Conservation (phyloP, 2,329 filamentous ascomycete species). For the Ophiognomonia clavigignenti-juglandacearum region DNA sequence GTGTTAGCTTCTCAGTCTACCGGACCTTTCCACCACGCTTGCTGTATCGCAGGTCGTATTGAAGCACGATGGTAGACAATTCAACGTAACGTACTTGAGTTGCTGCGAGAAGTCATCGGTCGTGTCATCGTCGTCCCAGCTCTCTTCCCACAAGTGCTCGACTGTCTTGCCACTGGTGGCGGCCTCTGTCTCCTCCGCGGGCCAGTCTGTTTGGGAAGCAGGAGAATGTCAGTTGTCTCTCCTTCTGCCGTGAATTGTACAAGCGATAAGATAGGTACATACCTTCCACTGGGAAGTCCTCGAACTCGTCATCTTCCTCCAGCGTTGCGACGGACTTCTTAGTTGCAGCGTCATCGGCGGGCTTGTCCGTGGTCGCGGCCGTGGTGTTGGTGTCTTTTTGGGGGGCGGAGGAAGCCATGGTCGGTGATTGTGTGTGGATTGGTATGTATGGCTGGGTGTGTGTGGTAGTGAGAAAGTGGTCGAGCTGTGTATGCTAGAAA, state of each 20-base stretch:
- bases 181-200: conserved; percentile 82
- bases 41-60: too few relatives aligned
- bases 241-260: background rate
- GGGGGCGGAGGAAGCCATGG: conserved; percentile 29
- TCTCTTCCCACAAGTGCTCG: conserved; percentile 95
- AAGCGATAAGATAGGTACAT: conserved; percentile 21
- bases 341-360: conserved; percentile 39
- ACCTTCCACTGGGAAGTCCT: conserved; percentile 98
- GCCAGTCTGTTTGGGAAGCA: conserved; percentile 65
- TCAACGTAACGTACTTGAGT: conserved; percentile 66
- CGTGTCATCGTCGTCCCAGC: conserved; percentile 98
- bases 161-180: conserved; percentile 63
- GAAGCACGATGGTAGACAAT: too few relatives aligned
- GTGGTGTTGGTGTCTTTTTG: conserved; percentile 32
- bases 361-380: conserved; percentile 33
- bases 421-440: conserved; percentile 2
- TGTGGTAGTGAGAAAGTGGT: too few relatives aligned
- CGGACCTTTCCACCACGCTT: too few relatives aligned
- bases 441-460: too few relatives aligned
- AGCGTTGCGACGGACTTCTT: conserved; percentile 64
- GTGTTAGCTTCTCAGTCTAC: too few relatives aligned
- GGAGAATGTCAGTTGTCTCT: background rate
- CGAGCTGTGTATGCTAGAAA: too few relatives aligned
- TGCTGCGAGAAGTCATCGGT: conserved; percentile 94
- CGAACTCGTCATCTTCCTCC: conserved; percentile 98